phyloP scores from a whole-genome alignment of 2,329 filamentous ascomycete species.

The Cercospora canescens region DNA sequence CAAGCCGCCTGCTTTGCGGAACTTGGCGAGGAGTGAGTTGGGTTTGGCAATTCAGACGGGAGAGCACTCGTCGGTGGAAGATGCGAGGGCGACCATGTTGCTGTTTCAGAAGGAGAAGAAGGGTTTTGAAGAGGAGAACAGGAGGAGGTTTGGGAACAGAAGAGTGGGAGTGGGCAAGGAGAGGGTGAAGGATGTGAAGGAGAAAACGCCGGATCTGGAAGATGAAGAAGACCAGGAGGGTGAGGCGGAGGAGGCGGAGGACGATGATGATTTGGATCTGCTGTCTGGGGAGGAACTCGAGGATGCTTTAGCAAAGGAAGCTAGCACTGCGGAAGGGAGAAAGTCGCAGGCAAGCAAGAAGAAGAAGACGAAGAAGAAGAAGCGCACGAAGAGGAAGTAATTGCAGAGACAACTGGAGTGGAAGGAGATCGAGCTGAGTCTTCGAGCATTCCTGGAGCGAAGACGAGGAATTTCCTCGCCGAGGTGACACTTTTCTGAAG shows the following conservation, averaged over 20 bases:
- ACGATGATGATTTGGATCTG: constrained; percentile 28
- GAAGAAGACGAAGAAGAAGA: constrained; percentile 38
- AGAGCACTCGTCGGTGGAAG: constrained; percentile 65
- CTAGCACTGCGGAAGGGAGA: constrained; percentile 24
- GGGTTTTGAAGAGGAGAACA: constrained; percentile 79
- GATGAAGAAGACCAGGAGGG: constrained; percentile 28
- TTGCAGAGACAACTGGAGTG: background rate
- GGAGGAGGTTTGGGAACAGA: constrained; percentile 58
- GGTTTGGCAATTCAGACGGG: constrained; percentile 62
- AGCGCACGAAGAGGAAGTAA: constrained; percentile 35
- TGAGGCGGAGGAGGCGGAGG: constrained; percentile 26
- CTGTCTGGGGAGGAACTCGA: constrained; percentile 34
- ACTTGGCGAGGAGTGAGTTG: constrained; percentile 57
- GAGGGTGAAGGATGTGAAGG: constrained; percentile 18
- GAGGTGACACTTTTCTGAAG: too few species aligned
- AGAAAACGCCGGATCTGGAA: constrained; percentile 24
- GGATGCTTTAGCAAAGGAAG: constrained; percentile 25
- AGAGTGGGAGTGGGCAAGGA: constrained; percentile 19
- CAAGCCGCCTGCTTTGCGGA: constrained; percentile 67
- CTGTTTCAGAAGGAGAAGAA: constrained; percentile 81
- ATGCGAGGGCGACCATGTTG: constrained; percentile 87
- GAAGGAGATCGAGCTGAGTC: background rate
- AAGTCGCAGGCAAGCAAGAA: constrained; percentile 35
- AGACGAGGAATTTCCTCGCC: too few species aligned
- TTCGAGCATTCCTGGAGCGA: too few species aligned